Conservation (phyloP, 148 eudicot genomes). For the Cornus suecica region DNA sequence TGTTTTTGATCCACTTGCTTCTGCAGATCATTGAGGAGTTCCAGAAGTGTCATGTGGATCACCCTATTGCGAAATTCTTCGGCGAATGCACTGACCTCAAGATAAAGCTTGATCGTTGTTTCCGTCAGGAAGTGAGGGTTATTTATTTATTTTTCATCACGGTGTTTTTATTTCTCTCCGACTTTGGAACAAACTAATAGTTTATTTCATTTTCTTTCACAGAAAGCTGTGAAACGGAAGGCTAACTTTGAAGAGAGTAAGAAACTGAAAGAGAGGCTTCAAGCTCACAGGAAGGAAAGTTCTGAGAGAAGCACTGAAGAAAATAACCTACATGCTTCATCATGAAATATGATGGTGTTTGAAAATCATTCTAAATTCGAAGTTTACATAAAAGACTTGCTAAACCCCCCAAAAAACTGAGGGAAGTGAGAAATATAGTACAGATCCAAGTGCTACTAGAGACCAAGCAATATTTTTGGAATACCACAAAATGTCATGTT, state of each 20-base stretch:
- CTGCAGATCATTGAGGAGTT: conserved; percentile 83
- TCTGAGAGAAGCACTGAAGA: conserved; percentile 22
- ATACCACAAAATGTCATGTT: background rate
- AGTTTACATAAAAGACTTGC: background rate
- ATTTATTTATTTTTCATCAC: conserved; percentile 8
- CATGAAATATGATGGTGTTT: background rate
- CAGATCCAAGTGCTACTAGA: background rate
- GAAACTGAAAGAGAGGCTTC: conserved; percentile 71
- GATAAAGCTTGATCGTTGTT: conserved; percentile 88
- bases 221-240: conserved; percentile 93
- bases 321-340: conserved; percentile 12
- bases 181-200: background rate
- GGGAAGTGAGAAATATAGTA: background rate
- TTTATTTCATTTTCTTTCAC: conserved; percentile 12
- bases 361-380: background rate
- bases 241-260: conserved; percentile 93
- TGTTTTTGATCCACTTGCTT: conserved; percentile 4
- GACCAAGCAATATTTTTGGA: background rate
- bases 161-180: background rate
- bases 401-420: background rate
- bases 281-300: conserved; percentile 64
- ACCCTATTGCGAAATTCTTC: conserved; percentile 75
- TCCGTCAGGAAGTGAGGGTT: conserved; percentile 71
- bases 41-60: conserved; percentile 83
- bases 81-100: conserved; percentile 89